phyloP scores from a whole-genome alignment of 1,284 basidiomycete genomes.

The Trametes versicolor region DNA sequence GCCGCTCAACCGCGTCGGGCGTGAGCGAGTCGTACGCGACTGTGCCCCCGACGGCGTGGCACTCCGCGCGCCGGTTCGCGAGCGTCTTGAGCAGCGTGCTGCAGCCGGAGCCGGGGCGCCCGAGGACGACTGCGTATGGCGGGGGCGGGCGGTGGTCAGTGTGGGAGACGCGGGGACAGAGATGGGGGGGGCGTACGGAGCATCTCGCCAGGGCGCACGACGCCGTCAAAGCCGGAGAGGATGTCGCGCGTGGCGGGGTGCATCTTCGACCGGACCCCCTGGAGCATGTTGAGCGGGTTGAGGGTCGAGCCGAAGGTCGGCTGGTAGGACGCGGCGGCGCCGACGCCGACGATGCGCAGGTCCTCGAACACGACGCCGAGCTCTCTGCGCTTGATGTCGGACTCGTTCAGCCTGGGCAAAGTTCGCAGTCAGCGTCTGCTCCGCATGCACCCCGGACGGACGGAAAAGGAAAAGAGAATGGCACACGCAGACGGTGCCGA shows the following conservation, averaged over 20 bases:
- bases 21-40: conserved; percentile 75
- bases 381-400: conserved; percentile 53
- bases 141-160: background rate
- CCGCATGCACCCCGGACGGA: background rate
- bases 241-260: conserved; percentile 56
- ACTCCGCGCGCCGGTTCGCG: conserved; percentile 74
- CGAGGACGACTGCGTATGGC: conserved; percentile 67
- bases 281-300: conserved; percentile 46
- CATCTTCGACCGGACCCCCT: conserved; percentile 41
- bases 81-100: conserved; percentile 78
- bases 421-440: background rate
- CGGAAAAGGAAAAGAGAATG: background rate
- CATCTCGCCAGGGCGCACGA: conserved; percentile 70
- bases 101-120: conserved; percentile 78
- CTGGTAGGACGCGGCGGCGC: conserved; percentile 52
- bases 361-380: conserved; percentile 61
- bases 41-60: conserved; percentile 66
- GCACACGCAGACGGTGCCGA: too few relatives aligned
- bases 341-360: conserved; percentile 58
- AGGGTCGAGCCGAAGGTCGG: conserved; percentile 53
- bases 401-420: conserved; percentile 51
- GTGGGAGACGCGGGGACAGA: background rate
- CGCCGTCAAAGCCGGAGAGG: conserved; percentile 58
- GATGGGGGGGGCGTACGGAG: conserved; percentile 50
- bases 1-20: conserved; percentile 58